Base-by-base conservation (phyloP, 306 rosid species). In the Prunus fruticosa region DNA sequence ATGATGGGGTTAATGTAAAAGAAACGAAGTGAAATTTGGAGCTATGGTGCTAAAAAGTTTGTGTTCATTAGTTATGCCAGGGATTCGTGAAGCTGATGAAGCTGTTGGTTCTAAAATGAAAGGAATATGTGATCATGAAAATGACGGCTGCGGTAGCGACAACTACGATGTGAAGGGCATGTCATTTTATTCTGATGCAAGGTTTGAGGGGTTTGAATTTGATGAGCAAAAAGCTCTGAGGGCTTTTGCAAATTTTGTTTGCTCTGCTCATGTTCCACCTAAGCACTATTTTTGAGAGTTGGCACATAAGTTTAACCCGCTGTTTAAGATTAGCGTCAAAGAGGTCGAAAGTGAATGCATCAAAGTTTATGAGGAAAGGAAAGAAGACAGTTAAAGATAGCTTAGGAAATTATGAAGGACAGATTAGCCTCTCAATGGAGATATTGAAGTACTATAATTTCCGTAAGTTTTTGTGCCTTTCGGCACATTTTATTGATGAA, bases 401-500 rank as follows among this genome's bases (percentile, higher is more conserved):
- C 8, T 49, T 69, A 58, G 50, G 2, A 10, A 60, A 32, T 7
- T 60, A 60, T 19, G 69, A 77, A 8, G 81, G 81, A 19, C 34
- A 61, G 64, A 69, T 69, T 77, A 11, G 71, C 19, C 51, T 69
- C 57, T 60, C 58, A 11, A 30, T 43, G 3, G 74, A 76, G 25
- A 43, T 54, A 22, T 10, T 16, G 61, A 49, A 25, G 61, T 12
- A 27, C 18, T 6, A 28, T 49, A 28, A 51, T 12, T 12, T 14
- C 19, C 0, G 0, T 50, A 50, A 60, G 10, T 69, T 57, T 46
- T 38, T 77, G 62, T 47, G 69, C 52, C 34, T 69, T n/a, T 58
- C 61, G 4, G 30, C 67, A 13, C 70, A 77, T 61, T 77, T 69
- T 38, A 77, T 77, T 69, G 64, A 46, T 47, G 64, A 71, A 5